Base-by-base conservation (phyloP, 192 early-diverging fungal genomes). In the Martensiomyces pterosporus region DNA sequence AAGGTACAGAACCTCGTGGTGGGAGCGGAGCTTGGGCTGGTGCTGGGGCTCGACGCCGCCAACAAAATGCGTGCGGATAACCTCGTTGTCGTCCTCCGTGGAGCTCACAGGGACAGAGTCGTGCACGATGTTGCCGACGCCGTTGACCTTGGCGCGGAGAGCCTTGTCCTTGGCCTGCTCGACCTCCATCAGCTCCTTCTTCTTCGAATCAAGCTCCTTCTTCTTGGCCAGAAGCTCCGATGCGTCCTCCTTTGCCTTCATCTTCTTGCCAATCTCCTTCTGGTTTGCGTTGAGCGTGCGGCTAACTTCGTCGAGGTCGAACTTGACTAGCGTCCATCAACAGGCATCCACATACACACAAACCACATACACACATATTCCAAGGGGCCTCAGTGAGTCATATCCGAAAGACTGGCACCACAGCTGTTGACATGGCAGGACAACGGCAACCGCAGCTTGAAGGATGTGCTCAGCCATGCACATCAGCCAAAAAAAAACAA, bases 41-140 rank as follows among this genome's bases (percentile, higher is more conserved):
- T 83, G 81, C 47, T 67, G 62, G 39, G 85, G 82, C 34, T 64
- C 76, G 8, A 39, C 51, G 38, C 77, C 77, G 47, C 43, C 80
- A 6, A 80, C 73, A 64, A 77, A 77, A 64, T 79, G 65, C 53
- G 79, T 82, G 15, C 82, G 77, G 45, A 84, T 77, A 10, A 86
- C 45, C 52, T 80, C 69, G 60, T 88, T 88, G 62, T 88, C 82
- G 37, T 82, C 86, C 78, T 99, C 96, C 48, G 89, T 84, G 49
- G 82, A 75, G 35, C 88, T 91, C 43, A 85, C 85, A 6, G 88
- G 83, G 14, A 97, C 94, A 24, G 85, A 86, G 48, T 88, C 78
- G 62, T 97, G 94, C 3, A 99, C 94, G 52, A 97, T 66, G 83
- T 99, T 99, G 50, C 96, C 96, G 41, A 99, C 76, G 71, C 91